Percentiles rank a stretch among this genome's conserved stretches.
Conservation (phyloP, 2,329 filamentous ascomycete species). For the Diplodia corticola region DNA sequence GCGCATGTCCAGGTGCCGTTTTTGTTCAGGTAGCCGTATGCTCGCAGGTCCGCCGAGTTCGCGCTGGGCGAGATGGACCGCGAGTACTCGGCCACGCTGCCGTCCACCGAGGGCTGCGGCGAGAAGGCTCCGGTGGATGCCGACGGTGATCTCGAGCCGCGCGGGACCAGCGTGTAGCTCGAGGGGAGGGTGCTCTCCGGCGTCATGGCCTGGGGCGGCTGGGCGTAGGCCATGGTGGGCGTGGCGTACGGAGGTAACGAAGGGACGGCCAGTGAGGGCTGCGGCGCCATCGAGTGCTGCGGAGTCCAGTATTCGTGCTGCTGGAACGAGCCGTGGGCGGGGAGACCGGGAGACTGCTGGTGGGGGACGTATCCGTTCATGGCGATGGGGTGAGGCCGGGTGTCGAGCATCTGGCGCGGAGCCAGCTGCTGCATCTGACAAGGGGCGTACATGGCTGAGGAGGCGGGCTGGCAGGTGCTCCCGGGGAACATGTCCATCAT, state of each 20-base stretch:
- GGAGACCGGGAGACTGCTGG: neutral
- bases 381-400: neutral
- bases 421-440: conserved; percentile 22
- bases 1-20: conserved; percentile 59
- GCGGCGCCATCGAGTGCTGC: conserved; percentile 16
- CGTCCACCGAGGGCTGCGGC: conserved; percentile 22
- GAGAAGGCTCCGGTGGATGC: conserved; percentile 19
- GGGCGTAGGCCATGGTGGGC: conserved; percentile 20
- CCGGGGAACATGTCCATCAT: conserved; percentile 41
- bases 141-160: conserved; percentile 18
- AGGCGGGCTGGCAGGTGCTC: conserved; percentile 40
- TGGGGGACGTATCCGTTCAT: conserved; percentile 21
- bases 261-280: conserved; percentile 13
- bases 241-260: conserved; percentile 20
- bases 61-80: conserved; percentile 43
- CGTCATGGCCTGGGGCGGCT: conserved; percentile 7
- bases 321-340: conserved; percentile 14
- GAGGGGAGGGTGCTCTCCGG: conserved; percentile 22
- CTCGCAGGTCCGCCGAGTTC: conserved; percentile 38
- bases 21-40: conserved; percentile 47
- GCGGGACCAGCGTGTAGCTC: conserved; percentile 14
- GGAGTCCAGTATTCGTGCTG: conserved; percentile 23
- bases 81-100: conserved; percentile 28
- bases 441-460: conserved; percentile 25
- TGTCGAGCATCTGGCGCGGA: conserved; percentile 14